phyloP scores from a whole-genome alignment of 495 filamentous ascomycete species.

The Hypomontagnella monticulosa region DNA sequence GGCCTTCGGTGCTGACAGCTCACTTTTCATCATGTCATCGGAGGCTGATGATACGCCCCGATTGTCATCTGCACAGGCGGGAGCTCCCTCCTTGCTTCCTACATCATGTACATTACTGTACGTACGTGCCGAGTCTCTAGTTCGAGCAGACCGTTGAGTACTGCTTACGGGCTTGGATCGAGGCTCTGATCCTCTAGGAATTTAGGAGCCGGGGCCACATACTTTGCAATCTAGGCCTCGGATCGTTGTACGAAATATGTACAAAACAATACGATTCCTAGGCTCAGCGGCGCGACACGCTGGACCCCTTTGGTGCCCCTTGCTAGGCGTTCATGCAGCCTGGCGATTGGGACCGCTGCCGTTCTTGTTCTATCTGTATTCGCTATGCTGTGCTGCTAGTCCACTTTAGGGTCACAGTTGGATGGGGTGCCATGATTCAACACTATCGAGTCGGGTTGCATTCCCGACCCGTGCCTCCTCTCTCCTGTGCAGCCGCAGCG shows the following conservation, averaged over 20 bases:
- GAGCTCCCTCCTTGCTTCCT: conserved; percentile 37
- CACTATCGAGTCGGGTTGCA: conserved; percentile 45
- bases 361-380: conserved; percentile 37
- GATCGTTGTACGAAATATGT: conserved; percentile 7
- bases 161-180: conserved; percentile 36
- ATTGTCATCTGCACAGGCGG: conserved; percentile 44
- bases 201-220: conserved; percentile 28
- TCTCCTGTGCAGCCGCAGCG: conserved; percentile 45
- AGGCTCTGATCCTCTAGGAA: conserved; percentile 38
- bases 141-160: conserved; percentile 21
- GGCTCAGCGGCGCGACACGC: conserved; percentile 12
- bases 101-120: conserved; percentile 12
- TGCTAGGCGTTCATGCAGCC: conserved; percentile 46
- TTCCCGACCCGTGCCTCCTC: conserved; percentile 43
- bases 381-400: conserved; percentile 42
- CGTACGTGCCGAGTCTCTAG: conserved; percentile 34
- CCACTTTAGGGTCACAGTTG: conserved; percentile 37
- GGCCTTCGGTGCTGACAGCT: conserved; percentile 35
- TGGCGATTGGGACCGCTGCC: conserved; percentile 37
- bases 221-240: conserved; percentile 24
- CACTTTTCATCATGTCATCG: conserved; percentile 39
- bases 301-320: conserved; percentile 30
- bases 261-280: neutral
- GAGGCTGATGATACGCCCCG: conserved; percentile 43
- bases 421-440: conserved; percentile 37